A percentile compares a stretch with the other conserved stretches of the same genome.
phyloP scores from a whole-genome alignment of 768 basidiomycete species.

The Pisolithus marmoratus region DNA sequence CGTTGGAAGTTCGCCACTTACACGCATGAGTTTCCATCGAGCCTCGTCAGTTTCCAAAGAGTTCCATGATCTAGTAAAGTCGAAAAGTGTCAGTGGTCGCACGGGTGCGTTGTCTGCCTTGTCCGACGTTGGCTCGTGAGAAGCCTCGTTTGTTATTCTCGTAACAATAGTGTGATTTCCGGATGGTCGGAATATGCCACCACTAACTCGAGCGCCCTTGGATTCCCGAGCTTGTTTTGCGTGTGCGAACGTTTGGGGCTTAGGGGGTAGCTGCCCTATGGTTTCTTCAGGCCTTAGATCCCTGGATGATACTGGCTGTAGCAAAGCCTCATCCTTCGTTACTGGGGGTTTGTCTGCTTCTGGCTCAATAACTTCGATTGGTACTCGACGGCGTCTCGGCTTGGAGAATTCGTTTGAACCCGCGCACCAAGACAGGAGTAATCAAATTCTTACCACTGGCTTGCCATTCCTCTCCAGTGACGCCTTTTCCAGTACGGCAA shows the following conservation, averaged over 20 bases:
- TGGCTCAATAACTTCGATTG: constrained; percentile 54
- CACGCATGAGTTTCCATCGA: constrained; percentile 56
- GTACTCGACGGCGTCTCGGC: constrained; percentile 52
- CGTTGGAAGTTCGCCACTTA: constrained; percentile 28
- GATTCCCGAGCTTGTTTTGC: constrained; percentile 52
- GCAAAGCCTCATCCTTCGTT: constrained; percentile 18
- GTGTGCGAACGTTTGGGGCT: constrained; percentile 45
- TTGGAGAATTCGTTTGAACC: not conserved
- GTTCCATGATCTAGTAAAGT: constrained; percentile 61
- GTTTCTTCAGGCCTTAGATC: constrained; percentile 13
- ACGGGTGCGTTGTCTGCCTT: constrained; percentile 3
- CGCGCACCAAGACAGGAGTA: not conserved
- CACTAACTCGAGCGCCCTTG: constrained; percentile 47
- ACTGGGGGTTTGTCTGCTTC: constrained; percentile 5
- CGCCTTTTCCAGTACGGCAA: constrained; percentile 43
- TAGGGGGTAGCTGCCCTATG: constrained; percentile 6
- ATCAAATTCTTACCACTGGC: constrained; percentile 12
- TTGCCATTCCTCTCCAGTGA: constrained; percentile 32
- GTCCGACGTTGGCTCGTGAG: constrained; percentile 2
- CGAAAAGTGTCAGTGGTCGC: constrained; percentile 47
- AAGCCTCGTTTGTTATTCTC: constrained; percentile 18
- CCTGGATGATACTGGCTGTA: constrained; percentile 39
- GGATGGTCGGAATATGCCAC: constrained; percentile 65
- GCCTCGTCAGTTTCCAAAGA: constrained; percentile 33
- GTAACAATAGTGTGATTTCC: constrained; percentile 58